Conservation (phyloP, 129 eudicot species). For the Cynara cardunculus region DNA sequence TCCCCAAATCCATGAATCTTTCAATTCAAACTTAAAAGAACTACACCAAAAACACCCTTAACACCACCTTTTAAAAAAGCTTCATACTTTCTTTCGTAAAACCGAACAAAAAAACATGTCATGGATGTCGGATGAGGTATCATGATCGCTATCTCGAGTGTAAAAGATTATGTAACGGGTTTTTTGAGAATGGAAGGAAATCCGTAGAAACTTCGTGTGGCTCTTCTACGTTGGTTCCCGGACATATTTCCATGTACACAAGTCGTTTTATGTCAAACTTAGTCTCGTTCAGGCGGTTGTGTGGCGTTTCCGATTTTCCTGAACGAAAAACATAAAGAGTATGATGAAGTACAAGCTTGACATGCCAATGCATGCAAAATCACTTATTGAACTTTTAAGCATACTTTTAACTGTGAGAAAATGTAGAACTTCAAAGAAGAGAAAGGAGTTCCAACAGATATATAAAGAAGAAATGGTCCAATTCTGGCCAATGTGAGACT, state of each 20-base stretch:
- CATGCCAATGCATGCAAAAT: slow-evolving; percentile 10
- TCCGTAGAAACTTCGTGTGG: slow-evolving; percentile 12
- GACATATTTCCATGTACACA: slow-evolving; percentile 21
- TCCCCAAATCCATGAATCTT: slow-evolving; percentile 29
- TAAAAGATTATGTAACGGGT: slow-evolving; percentile 14
- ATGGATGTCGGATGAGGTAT: neutral
- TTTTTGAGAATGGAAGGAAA: slow-evolving; percentile 1
- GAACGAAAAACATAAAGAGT: slow-evolving; percentile 9
- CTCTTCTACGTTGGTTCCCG: slow-evolving; percentile 18
- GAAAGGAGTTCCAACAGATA: neutral
- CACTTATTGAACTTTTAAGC: neutral
- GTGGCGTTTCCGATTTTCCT: slow-evolving; percentile 55
- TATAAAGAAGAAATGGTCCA: neutral
- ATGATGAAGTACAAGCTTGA: neutral
- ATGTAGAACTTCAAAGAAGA: neutral
- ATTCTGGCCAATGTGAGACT: neutral
- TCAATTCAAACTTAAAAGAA: slow-evolving; percentile 35
- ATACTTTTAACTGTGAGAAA: neutral
- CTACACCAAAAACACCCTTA: slow-evolving; percentile 19
- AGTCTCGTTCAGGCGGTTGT: slow-evolving; percentile 52
- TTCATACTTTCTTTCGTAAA: slow-evolving; percentile 9
- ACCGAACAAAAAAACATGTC: slow-evolving; percentile 24
- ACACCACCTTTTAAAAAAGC: slow-evolving; percentile 23
- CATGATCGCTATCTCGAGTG: slow-evolving; percentile 27
- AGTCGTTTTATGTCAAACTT: slow-evolving; percentile 24